Base-by-base conservation (phyloP, 306 rosid species). In the Cucurbita maxima region DNA sequence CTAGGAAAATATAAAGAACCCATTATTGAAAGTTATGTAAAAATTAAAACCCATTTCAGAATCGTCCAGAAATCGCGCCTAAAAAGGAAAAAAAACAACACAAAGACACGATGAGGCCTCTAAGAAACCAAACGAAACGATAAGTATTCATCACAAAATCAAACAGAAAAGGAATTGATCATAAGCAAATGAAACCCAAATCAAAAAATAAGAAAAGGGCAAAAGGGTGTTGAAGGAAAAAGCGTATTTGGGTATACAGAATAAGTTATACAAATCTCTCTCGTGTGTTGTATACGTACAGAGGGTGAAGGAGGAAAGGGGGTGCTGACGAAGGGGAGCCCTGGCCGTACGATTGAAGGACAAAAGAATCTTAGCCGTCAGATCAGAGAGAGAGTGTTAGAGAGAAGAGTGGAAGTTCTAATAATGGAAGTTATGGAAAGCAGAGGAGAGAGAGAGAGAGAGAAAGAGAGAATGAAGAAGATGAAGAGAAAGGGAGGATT, bases 311-410 rank as follows among this genome's bases (percentile, higher is more conserved):
- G 22, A 79, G 76, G 54, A 55, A 54, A 37, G 9, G 22, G 77
- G 76, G 54, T 37, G 86, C 90, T 78, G 88, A 81, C 50, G 83
- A 81, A 80, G 85, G 60, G 61, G 77, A 77, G 73, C 77, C 84
- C 82, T 84, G 60, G 85, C 77, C 89, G 96, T 87, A 84, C 88
- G 89, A 87, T 82, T 84, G 79, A 78, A 71, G 83, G 81, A 82
- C 77, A 83, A 83, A 81, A 79, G 84, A 89, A 94, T 85, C 84
- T 82, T 57, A 76, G 86, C 87, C 98, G 96, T 87, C 77, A 85
- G 90, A 92, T 88, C 84, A 86, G 83, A 85, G 79, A 41, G 58
- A 83, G 67, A 44, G 58, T 30, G 75, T 54, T 54, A 71, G 78
- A 50, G 63, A 11, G 71, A 22, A 45, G 50, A 59, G 60, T 40